These are phyloP conservation scores for Akebia trifoliata DNA, from an alignment of 164 flowering plant genomes.

Conservation along the genomic window DNA sequence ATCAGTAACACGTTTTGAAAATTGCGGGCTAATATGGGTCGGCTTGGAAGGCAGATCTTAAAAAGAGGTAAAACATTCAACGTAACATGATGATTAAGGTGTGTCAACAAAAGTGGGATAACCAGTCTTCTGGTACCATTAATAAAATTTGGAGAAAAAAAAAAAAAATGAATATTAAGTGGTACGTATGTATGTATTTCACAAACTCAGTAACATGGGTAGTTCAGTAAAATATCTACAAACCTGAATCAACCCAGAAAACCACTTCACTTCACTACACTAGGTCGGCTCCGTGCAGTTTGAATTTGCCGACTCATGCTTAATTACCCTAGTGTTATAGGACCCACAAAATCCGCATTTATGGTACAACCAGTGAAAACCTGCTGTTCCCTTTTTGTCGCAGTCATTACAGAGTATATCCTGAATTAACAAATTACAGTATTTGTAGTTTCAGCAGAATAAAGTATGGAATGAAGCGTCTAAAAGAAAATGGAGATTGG, in stretches of 20 bases:
- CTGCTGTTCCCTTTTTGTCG: slow-evolving; percentile 58
- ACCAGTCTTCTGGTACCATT: not conserved
- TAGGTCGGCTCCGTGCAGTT: slow-evolving; percentile 28
- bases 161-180: slow-evolving; percentile 1
- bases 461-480: not conserved
- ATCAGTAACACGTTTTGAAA: too few species aligned
- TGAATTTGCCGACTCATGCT: slow-evolving; percentile 29
- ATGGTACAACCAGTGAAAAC: slow-evolving; percentile 93
- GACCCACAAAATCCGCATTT: slow-evolving; percentile 82
- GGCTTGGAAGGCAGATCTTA: too few species aligned
- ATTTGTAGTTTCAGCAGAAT: too few species aligned
- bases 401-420: slow-evolving; percentile 91
- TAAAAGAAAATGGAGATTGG: not conserved
- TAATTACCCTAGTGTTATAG: slow-evolving; percentile 77
- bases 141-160: not conserved
- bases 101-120: too few species aligned
- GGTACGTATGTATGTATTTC: slow-evolving; percentile 5
- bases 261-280: too few species aligned
- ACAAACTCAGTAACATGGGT: slow-evolving; percentile 18
- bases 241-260: not conserved
- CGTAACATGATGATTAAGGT: too few species aligned
- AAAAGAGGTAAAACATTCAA: too few species aligned
- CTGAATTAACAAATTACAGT: slow-evolving; percentile 31
- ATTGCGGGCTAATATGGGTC: too few species aligned
- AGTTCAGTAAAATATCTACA: slow-evolving; percentile 20